phyloP scores from a whole-genome alignment of 2,329 filamentous ascomycete genomes.

The Hymenoscyphus fraxineus region DNA sequence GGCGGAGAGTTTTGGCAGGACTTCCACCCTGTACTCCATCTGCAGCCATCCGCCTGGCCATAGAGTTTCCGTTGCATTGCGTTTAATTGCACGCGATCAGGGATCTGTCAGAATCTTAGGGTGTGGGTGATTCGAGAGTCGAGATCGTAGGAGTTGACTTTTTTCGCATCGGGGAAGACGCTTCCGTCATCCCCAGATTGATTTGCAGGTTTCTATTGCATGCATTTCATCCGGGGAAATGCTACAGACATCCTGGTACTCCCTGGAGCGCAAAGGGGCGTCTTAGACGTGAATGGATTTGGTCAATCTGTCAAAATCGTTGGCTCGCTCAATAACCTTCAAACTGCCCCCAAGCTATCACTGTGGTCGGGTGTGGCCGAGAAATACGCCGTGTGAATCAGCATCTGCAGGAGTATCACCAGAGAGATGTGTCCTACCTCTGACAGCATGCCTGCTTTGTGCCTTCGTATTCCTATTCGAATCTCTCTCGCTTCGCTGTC shows the following conservation, averaged over 20 bases:
- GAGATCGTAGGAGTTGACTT: slow-evolving; percentile 7
- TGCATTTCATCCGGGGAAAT: slow-evolving; percentile 11
- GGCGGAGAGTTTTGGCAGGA: slow-evolving; percentile 10
- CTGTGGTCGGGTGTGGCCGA: slow-evolving; percentile 10
- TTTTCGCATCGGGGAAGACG: slow-evolving; percentile 17
- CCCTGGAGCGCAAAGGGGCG: not conserved
- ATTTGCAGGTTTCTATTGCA: slow-evolving; percentile 10
- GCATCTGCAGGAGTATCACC: slow-evolving; percentile 3
- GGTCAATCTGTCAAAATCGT: not conserved
- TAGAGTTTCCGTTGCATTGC: slow-evolving; percentile 18
- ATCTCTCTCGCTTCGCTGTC: not conserved
- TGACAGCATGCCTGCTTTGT: slow-evolving; percentile 5
- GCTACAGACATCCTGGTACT: not conserved
- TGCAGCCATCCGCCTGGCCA: slow-evolving; percentile 17
- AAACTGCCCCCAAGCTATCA: slow-evolving; percentile 2
- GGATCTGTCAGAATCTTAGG: slow-evolving; percentile 7
- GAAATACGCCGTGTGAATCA: slow-evolving; percentile 5
- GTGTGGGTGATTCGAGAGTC: slow-evolving; percentile 8
- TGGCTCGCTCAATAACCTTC: slow-evolving; percentile 5
- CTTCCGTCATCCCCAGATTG: slow-evolving; percentile 16
- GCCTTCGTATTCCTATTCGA: slow-evolving; percentile 1
- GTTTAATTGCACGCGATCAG: slow-evolving; percentile 21
- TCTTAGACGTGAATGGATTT: slow-evolving; percentile 1
- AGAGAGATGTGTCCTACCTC: slow-evolving; percentile 7
- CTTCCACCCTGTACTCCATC: slow-evolving; percentile 17